Evolutionary conservation across 495 filamentous ascomycete species (phyloP), one percentile per base, ranked within the genome.

Genomic region (Aspergillus hancockii): DNA sequence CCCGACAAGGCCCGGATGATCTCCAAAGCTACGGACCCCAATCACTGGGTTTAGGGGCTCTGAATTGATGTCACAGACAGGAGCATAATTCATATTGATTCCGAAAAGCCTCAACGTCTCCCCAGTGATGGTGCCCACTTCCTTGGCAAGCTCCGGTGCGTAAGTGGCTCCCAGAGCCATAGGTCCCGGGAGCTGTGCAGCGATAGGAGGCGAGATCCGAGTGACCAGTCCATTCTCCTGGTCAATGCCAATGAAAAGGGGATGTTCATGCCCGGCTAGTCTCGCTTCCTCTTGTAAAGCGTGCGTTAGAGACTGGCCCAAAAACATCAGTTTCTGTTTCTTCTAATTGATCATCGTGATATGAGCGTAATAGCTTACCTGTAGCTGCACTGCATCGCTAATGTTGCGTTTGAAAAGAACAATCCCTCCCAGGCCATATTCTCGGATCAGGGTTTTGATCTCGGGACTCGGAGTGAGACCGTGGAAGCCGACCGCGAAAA

Each of bases 401-500:
- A 81, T 70, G 57, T 82, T 82, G 12, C 79, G 67, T 13, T 70
- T 71, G 59, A 82, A 82, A 3, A 82, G 65, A 34, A 82, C 74
- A 55, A 82, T 66, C 1, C 76, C 72, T 28, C 79, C 79, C 7
- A 82, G 54, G 49, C 73, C 73, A 61, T 79, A 75, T 8, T 73
- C 74, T n/a, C 64, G 71, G 49, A 82, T 81, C 54, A 82, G 58
- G 5, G 63, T 74, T 54, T 78, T 80, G 62, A 82, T 76, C 57
- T 81, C 78, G 3, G 73, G 64, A 59, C 74, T 80, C 23, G 73
- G 74, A 1, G 65, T 68, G 49, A 69, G 64, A 45, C 76, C 78
- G 57, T 82, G 74, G 40, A 82, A 80, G 13, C 79, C 79, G 46
- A 80, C 78, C 28, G 74, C 78, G 61, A 82, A 82, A 31, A 82